phyloP scores from a whole-genome alignment of 164 flowering plant genomes.

The Vitis amurensis region DNA sequence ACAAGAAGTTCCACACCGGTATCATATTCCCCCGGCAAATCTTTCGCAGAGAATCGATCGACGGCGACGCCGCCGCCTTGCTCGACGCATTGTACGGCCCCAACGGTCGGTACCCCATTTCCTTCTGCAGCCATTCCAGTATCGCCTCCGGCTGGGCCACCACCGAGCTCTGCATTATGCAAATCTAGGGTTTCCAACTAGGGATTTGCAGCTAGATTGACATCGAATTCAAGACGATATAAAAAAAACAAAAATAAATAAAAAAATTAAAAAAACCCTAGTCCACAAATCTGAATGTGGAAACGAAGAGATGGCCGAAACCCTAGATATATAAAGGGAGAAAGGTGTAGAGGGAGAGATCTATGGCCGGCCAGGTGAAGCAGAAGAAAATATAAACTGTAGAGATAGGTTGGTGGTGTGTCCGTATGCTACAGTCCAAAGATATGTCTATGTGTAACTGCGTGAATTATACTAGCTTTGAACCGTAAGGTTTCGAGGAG shows the following conservation, averaged over 20 bases:
- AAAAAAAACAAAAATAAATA: background rate
- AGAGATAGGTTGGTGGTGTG: background rate
- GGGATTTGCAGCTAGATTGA: background rate
- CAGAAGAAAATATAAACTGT: background rate
- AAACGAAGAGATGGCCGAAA: background rate
- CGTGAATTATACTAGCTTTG: background rate
- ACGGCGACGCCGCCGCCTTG: conserved; percentile 48
- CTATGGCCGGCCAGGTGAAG: background rate
- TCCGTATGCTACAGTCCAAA: background rate
- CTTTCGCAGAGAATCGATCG: conserved; percentile 69
- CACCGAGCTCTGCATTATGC: conserved; percentile 55
- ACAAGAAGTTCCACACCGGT: conserved; percentile 76
- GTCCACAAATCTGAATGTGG: background rate
- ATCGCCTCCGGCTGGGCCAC: conserved; percentile 78
- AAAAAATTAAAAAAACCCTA: conserved; percentile 11
- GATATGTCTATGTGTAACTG: too few species aligned
- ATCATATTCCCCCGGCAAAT: conserved; percentile 94
- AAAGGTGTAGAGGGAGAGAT: background rate
- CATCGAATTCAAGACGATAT: too few species aligned
- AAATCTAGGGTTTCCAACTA: conserved; percentile 9
- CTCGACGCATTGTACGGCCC: conserved; percentile 47
- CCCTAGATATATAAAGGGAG: background rate
- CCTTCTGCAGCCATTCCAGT: conserved; percentile 90
- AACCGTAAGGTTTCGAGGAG: background rate
- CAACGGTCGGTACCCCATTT: conserved; percentile 89